Percentiles rank a stretch among this genome's conserved stretches.
phyloP scores from a whole-genome alignment of 106 monocot species.

The Dioscorea alata region DNA sequence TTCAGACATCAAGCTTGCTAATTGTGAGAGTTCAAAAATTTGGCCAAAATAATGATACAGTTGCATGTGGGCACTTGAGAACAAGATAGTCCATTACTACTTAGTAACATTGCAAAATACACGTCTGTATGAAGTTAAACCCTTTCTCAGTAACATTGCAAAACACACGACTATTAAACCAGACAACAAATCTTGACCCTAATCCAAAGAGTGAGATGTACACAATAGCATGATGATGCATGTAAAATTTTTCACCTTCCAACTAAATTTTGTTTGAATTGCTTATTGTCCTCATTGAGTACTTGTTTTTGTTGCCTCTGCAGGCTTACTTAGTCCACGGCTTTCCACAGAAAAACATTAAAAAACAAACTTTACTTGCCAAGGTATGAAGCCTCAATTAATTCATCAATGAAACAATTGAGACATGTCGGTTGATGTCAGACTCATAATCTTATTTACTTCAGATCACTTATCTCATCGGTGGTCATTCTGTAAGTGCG shows the following conservation, averaged over 20 bases:
- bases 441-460: constrained; percentile 11
- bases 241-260: constrained; percentile 37
- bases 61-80: too few species aligned
- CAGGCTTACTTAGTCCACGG: constrained; percentile 80
- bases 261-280: not conserved
- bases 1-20: too few species aligned
- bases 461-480: constrained; percentile 69
- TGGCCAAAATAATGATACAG: too few species aligned
- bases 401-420: not conserved
- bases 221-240: constrained; percentile 94
- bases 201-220: too few species aligned
- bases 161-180: too few species aligned
- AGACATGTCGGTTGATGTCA: not conserved
- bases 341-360: constrained; percentile 55
- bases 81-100: too few species aligned
- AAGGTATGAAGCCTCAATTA: constrained; percentile 36
- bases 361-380: constrained; percentile 44
- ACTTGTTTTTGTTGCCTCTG: not conserved
- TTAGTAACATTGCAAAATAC: too few species aligned
- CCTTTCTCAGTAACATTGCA: too few species aligned
- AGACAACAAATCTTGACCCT: too few species aligned
- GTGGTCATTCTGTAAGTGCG: constrained; percentile 56
- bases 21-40: too few species aligned
- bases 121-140: too few species aligned
- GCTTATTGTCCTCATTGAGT: not conserved